A percentile compares a stretch with the other conserved stretches of the same genome.
Conservation (phyloP, 2,329 filamentous ascomycete species). For the Fonsecaea pedrosoi region DNA sequence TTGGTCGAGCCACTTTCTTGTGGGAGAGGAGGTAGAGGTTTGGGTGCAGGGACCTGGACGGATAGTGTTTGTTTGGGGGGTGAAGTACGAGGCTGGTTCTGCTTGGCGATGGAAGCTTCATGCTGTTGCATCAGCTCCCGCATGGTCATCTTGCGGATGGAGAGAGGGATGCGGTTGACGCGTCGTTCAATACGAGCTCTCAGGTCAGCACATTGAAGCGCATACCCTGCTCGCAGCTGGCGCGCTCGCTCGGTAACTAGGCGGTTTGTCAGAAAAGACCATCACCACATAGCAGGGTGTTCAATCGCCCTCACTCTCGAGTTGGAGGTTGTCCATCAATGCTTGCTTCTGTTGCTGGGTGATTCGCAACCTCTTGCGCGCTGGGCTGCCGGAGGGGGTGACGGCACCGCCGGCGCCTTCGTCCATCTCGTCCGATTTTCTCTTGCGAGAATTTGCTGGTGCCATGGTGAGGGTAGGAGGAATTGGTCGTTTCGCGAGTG, state of each 20-base stretch:
- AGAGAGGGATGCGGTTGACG: slow-evolving; percentile 86
- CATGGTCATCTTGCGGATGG: slow-evolving; percentile 80
- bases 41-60: slow-evolving; percentile 38
- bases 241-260: slow-evolving; percentile 85
- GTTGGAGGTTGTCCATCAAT: slow-evolving; percentile 84
- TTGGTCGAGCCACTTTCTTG: slow-evolving; percentile 40
- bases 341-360: slow-evolving; percentile 79
- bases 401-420: slow-evolving; percentile 54
- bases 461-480: slow-evolving; percentile 44
- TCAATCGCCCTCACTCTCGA: slow-evolving; percentile 73
- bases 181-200: slow-evolving; percentile 88
- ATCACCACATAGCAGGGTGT: background rate
- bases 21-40: slow-evolving; percentile 42
- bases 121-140: slow-evolving; percentile 66
- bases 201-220: slow-evolving; percentile 83
- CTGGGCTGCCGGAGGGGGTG: slow-evolving; percentile 62
- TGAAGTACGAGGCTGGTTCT: slow-evolving; percentile 42
- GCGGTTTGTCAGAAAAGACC: slow-evolving; percentile 20
- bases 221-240: slow-evolving; percentile 86
- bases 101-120: slow-evolving; percentile 55
- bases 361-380: slow-evolving; percentile 67
- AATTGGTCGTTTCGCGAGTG: background rate
- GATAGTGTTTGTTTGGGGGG: slow-evolving; percentile 35
- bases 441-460: slow-evolving; percentile 45
- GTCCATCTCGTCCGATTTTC: slow-evolving; percentile 49